Percentiles rank a stretch among this genome's conserved stretches.
These are phyloP conservation scores for Cicer chorassanicum DNA, from an alignment of 306 rosid genomes.

Conservation along the genomic window DNA sequence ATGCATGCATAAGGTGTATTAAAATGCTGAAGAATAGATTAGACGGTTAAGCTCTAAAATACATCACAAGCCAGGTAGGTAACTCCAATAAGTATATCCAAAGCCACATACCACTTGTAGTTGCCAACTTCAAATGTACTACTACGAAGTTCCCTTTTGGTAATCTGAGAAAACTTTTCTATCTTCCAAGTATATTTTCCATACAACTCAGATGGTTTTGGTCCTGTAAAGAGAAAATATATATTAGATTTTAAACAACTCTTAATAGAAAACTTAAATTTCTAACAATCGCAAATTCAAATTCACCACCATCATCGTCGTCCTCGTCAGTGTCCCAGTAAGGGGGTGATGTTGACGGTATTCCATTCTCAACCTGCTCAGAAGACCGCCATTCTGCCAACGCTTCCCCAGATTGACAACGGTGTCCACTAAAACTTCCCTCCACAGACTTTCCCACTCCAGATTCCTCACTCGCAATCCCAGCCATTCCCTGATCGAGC, in stretches of 20 bases:
- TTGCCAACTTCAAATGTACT: conserved; percentile 96
- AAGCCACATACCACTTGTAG: conserved; percentile 82
- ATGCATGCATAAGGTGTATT: not conserved
- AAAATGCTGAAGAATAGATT: too few species aligned
- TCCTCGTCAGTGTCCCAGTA: conserved; percentile 96
- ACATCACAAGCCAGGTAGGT: conserved; percentile 26
- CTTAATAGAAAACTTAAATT: not conserved
- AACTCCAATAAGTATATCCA: conserved; percentile 18
- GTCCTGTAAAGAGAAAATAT: conserved; percentile 60
- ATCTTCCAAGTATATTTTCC: conserved; percentile 97
- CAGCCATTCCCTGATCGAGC: conserved; percentile 77
- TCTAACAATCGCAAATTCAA: not conserved
- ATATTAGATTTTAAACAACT: conserved; percentile 12
- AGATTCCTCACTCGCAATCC: conserved; percentile 76
- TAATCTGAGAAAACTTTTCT: conserved; percentile 93
- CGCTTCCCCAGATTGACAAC: conserved; percentile 82
- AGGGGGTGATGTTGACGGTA: conserved; percentile 87
- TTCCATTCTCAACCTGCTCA: conserved; percentile 99
- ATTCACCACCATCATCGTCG: conserved; percentile 75
- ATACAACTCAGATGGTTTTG: conserved; percentile 80
- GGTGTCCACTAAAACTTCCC: conserved; percentile 76
- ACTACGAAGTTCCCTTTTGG: conserved; percentile 98
- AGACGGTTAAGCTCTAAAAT: not conserved
- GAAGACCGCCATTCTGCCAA: conserved; percentile 97
- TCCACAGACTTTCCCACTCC: conserved; percentile 76